These are phyloP conservation scores for Saposhnikovia divaricata DNA, from an alignment of 129 eudicot species.

Conservation along the genomic window DNA sequence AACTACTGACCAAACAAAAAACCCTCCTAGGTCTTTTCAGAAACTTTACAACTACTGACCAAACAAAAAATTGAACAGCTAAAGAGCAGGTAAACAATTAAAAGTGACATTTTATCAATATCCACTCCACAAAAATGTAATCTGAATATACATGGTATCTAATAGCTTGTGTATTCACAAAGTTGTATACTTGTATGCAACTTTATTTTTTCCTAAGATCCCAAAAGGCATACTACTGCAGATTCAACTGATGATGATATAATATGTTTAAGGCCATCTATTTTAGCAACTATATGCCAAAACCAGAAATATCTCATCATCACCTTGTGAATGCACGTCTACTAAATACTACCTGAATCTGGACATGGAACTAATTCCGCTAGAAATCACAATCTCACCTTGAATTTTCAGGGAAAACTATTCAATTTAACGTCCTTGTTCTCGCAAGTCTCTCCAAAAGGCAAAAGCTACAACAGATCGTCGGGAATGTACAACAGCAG, in stretches of 20 bases:
- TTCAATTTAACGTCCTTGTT: not conserved
- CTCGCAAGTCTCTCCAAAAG: not conserved
- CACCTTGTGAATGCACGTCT: not conserved
- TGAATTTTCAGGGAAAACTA: slow-evolving; percentile 1
- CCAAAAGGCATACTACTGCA: slow-evolving; percentile 15
- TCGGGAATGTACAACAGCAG: not conserved
- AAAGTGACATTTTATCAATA: slow-evolving; percentile 9
- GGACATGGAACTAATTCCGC: slow-evolving; percentile 5
- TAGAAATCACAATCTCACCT: not conserved
- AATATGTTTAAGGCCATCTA: slow-evolving; percentile 10
- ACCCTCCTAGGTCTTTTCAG: not conserved
- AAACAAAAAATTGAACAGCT: not conserved
- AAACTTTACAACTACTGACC: not conserved
- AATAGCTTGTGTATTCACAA: slow-evolving; percentile 33
- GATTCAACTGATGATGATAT: slow-evolving; percentile 6
- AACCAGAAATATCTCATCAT: not conserved
- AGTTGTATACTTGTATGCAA: slow-evolving; percentile 19
- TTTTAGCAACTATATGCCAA: not conserved
- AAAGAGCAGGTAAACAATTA: not conserved
- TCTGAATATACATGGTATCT: slow-evolving; percentile 11
- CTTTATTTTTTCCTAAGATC: slow-evolving; percentile 12
- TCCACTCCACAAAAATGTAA: slow-evolving; percentile 2
- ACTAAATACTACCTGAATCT: slow-evolving; percentile 1
- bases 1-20: not conserved
- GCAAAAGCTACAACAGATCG: not conserved